A percentile compares a stretch with the other conserved stretches of the same genome.
phyloP scores from a whole-genome alignment of 139 green algal species.

The Chara braunii region DNA sequence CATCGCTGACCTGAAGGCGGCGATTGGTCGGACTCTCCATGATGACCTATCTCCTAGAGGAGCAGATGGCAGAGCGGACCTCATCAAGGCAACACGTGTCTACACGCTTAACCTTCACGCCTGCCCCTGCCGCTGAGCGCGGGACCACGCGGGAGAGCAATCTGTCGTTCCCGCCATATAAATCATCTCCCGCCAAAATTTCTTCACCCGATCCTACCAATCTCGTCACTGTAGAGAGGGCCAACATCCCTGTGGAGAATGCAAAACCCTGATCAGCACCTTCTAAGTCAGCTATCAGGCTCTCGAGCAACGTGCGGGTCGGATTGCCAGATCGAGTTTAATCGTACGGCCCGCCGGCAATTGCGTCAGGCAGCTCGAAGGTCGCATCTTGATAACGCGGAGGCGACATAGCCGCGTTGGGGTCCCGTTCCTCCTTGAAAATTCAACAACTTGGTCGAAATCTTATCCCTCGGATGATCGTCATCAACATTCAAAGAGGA shows the following conservation, averaged over 20 bases:
- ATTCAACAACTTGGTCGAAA: too few relatives aligned
- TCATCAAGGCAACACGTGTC: conserved; percentile 76
- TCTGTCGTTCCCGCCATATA: conserved; percentile 90
- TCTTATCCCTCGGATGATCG: too few relatives aligned
- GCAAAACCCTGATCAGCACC: conserved; percentile 72
- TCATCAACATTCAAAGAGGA: too few relatives aligned
- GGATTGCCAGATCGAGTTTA: conserved; percentile 96
- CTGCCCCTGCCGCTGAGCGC: too few relatives aligned
- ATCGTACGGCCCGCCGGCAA: conserved; percentile 80
- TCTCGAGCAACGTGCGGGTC: conserved; percentile 68
- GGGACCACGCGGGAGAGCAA: conserved; percentile 61
- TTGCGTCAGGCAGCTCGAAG: too few relatives aligned
- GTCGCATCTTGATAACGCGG: too few relatives aligned
- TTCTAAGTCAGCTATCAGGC: conserved; percentile 78
- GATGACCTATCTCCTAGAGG: conserved; percentile 72
- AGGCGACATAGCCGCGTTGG: too few relatives aligned
- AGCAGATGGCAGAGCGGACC: conserved; percentile 30
- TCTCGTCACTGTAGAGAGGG: conserved; percentile 62
- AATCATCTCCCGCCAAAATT: conserved; percentile 75
- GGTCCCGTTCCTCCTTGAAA: too few relatives aligned
- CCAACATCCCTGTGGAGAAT: conserved; percentile 92
- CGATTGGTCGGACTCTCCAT: conserved; percentile 98
- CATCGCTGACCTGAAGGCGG: conserved; percentile 92
- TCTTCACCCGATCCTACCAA: conserved; percentile 42
- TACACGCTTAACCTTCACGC: too few relatives aligned